These are phyloP conservation scores for Rubroshorea leprosula DNA, from an alignment of 345 rosid species.

Conservation along the genomic window DNA sequence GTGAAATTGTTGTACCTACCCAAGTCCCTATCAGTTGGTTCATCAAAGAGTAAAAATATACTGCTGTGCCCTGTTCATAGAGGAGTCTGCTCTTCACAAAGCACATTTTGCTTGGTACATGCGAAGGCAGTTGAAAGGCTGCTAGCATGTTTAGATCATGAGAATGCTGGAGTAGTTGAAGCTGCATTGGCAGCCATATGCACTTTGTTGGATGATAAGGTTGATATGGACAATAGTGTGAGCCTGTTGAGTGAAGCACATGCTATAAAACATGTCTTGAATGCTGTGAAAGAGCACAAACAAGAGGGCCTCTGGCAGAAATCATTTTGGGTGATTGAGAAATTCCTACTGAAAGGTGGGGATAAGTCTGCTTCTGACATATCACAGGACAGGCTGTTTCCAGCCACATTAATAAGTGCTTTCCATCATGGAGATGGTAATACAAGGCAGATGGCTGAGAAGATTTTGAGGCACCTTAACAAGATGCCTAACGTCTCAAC, in stretches of 20 bases:
- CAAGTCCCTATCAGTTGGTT: slow-evolving; percentile 37
- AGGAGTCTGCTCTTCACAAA: slow-evolving; percentile 74
- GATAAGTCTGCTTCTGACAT: slow-evolving; percentile 46
- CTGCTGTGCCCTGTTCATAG: slow-evolving; percentile 63
- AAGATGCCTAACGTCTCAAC: slow-evolving; percentile 54
- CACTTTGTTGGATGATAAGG: slow-evolving; percentile 76
- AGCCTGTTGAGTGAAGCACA: slow-evolving; percentile 50
- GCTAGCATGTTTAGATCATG: slow-evolving; percentile 67
- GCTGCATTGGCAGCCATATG: slow-evolving; percentile 77
- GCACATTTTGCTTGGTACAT: slow-evolving; percentile 81
- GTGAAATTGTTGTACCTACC: slow-evolving; percentile 38
- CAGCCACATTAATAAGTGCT: slow-evolving; percentile 58
- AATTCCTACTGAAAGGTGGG: slow-evolving; percentile 63
- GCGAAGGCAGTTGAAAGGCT: slow-evolving; percentile 73
- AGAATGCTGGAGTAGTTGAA: slow-evolving; percentile 65
- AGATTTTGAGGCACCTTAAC: slow-evolving; percentile 64
- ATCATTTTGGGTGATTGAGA: slow-evolving; percentile 82
- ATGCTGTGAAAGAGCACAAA: slow-evolving; percentile 60
- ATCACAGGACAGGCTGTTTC: slow-evolving; percentile 63
- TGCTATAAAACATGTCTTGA: slow-evolving; percentile 47
- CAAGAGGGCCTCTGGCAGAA: slow-evolving; percentile 67
- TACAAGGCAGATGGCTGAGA: slow-evolving; percentile 83
- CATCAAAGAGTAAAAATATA: slow-evolving; percentile 38
- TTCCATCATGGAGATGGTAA: slow-evolving; percentile 70
- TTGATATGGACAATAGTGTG: slow-evolving; percentile 68